Percentiles rank a stretch among this genome's conserved stretches.
These are phyloP conservation scores for Psilocybe mexicana DNA, from an alignment of 1,284 basidiomycete species.

Conservation along the genomic window DNA sequence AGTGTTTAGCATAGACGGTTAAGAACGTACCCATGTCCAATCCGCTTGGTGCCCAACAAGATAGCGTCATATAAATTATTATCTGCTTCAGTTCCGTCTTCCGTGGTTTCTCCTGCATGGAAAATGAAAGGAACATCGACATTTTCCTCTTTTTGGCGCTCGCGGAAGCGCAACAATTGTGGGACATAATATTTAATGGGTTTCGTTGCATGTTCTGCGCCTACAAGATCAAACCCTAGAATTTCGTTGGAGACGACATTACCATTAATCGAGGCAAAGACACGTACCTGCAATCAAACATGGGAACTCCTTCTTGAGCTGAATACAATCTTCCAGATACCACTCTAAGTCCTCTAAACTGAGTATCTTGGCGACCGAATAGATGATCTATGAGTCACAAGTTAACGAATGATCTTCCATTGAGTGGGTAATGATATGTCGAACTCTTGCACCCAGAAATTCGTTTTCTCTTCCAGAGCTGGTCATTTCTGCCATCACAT, in stretches of 20 bases:
- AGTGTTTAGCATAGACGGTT: not conserved
- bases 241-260: not conserved
- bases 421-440: constrained; percentile 2
- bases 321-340: constrained; percentile 74
- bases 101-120: constrained; percentile 78
- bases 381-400: constrained; percentile 57
- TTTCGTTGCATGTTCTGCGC: constrained; percentile 65
- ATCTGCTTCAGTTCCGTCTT: constrained; percentile 71
- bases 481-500: constrained; percentile 55
- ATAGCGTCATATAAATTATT: constrained; percentile 80
- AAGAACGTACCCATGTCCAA: constrained; percentile 68
- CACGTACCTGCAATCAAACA: constrained; percentile 66
- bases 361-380: constrained; percentile 63
- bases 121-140: constrained; percentile 77
- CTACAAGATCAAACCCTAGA: constrained; percentile 79
- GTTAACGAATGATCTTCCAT: not conserved
- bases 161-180: constrained; percentile 60
- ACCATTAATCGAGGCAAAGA: not conserved
- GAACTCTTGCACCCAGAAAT: constrained; percentile 65
- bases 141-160: constrained; percentile 55
- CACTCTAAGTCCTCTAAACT: constrained; percentile 59
- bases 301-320: constrained; percentile 73
- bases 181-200: constrained; percentile 69
- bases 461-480: constrained; percentile 53
- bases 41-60: constrained; percentile 73